Evolutionary conservation across 2,329 filamentous ascomycete species (phyloP), one percentile per base, ranked within the genome.

Genomic region (Exophiala lecanii-corni): DNA sequence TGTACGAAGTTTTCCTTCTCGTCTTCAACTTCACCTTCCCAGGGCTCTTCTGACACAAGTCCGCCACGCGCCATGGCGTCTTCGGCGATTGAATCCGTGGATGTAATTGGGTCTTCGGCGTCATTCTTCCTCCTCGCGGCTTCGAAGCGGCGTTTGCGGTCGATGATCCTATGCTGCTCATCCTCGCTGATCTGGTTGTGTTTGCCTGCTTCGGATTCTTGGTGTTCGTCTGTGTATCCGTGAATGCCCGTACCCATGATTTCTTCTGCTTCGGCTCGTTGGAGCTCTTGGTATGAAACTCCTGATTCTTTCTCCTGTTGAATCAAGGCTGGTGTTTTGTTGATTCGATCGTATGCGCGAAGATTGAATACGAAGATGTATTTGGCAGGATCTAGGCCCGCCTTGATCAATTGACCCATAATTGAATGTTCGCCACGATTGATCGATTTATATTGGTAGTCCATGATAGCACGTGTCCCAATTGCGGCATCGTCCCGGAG

Each of bases 371-470:
- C 76, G 66, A 94, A 96, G 21, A 98, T 81, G 64, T 97, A 78
- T 47, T 96, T 59, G 0, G 58, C 43, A 1, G 59, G 56, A 50
- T 62, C 57, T 26, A 60, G 38, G 17, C 51, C 51, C 3, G 50
- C 56, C 26, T 45, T 47, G 17, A 73, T 72, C 45, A 96, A 80
- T 59, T 85, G 82, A 28, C 79, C 88, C 56, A 85, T 92, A 39
- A 98, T 97, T 3, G 88, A 95, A 60, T 97, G 74, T 51, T 94
- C 84, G 4, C 92, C 92, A 33, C 92, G 83, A 59, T 84, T 87
- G 53, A 98, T 94, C 0, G 88, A 94, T 66, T 94, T 94, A 73
- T 92, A 98, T 62, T 97, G 92, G 59, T 95, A 97, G 62, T 97
- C 89, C 88, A 98, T 97, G 58, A 97, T 98, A 9, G 89, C 91